Base-by-base conservation (phyloP, 306 rosid species). In the Quercus wislizeni region DNA sequence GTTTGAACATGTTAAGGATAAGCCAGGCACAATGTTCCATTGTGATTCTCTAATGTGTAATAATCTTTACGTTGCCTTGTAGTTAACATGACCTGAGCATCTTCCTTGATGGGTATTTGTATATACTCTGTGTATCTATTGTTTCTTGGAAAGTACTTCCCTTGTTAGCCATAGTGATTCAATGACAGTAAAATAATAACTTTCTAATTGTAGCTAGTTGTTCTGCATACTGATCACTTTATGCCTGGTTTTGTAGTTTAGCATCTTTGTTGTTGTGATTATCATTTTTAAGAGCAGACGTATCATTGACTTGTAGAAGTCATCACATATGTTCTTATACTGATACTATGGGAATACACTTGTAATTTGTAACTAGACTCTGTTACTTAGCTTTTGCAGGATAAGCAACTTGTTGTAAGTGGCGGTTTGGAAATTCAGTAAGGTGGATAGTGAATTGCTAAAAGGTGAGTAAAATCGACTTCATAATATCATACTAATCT, bases 41-140 rank as follows among this genome's bases (percentile, higher is more conserved):
- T 0, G 62, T 69, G 73, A 51, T 78, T 74, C 38, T 74, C 33
- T 28, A 11, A 12, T 33, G 52, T 62, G 33, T 25, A 25, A 3
- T 49, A 58, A 58, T 57, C 79, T 6, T 38, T 6, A 8, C 74
- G 20, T 81, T 69, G 80, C 74, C 69, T 51, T 25, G 41, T 68
- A 57, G 68, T 4, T 61, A 78, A 27, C 56, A 61, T 67, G 56
- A 63, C 38, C 54, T 19, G 49, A 67, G 54, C 79, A 68, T 74
- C 62, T 74, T 78, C 62, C 15, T 2, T 14, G 7, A 11, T 25
- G 72, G 21, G 9, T 35, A 67, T 31, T 18, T 23, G 19, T 38
- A 35, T 33, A 4, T 35, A 33, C 71, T 78, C 17, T 38, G 20
- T 68, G 12, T 8, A 9, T 7, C 19, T 12, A 11, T 58, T 1